Evolutionary conservation across 2,329 filamentous ascomycete genomes (phyloP), one percentile per base, ranked within the genome.

Genomic region (Mycocentrospora acerina): DNA sequence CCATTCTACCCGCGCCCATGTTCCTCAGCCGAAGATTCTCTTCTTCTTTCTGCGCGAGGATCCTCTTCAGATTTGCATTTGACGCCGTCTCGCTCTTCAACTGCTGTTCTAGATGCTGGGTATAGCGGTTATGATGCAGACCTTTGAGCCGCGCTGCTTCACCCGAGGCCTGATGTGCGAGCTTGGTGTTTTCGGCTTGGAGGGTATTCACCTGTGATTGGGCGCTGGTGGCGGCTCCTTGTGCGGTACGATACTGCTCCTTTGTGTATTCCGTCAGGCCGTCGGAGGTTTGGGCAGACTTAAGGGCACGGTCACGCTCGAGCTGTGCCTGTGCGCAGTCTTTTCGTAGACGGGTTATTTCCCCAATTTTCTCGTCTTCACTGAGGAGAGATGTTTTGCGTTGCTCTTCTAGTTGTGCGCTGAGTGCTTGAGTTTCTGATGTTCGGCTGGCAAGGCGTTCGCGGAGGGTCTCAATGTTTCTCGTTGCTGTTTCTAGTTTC

Each of bases 211-310:
- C 39, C 8, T 39, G 40, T 11, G 45, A 18, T 18, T 37, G 33
- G 2, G 48, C 29, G 10, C 49, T 35, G 1, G 40, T 28, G 10
- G 54, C 57, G 1, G 35, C 24, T 2, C 49, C 45, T 24, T 50
- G 40, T 6, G 53, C 52, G 6, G 34, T 35, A 19, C 51, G 82
- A 52, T 86, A 87, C 8, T 75, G 69, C 4, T 72, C 71, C 35
- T 79, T 75, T 10, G 74, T 68, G 52, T 82, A 87, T 2, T 81
- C 78, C 17, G 75, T 67, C 4, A 82, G 78, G 11, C 59, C 44
- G 10, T 69, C 59, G 7, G 59, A 51, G 25, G 56, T 56, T 8
- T 60, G 48, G 5, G 54, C 59, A 4, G 56, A 58, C 27, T 64
- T 66, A 6, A 69, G 50, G 3, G 59, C 60, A n/a, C 50, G 46